Conservation (phyloP, 2,329 filamentous ascomycete genomes). For the Aspergillus ustus region DNA sequence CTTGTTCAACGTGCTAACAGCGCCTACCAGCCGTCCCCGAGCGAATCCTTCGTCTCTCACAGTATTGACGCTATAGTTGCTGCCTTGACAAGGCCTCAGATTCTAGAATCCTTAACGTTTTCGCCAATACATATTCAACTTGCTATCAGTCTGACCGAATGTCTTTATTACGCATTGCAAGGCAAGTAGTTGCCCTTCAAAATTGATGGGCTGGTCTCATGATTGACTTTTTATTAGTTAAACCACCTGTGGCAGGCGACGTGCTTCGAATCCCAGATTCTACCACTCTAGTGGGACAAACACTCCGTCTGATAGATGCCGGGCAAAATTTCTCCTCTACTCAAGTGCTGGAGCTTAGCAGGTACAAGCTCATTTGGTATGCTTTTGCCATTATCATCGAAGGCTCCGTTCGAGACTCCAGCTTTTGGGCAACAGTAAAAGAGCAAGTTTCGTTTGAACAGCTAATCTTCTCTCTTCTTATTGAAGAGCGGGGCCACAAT, state of each 20-base stretch:
- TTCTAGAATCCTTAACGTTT: slow-evolving; percentile 53
- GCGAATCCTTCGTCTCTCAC: slow-evolving; percentile 45
- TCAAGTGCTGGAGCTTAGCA: slow-evolving; percentile 23
- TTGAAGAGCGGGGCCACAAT: slow-evolving; percentile 48
- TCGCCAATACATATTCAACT: slow-evolving; percentile 56
- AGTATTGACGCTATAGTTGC: slow-evolving; percentile 61
- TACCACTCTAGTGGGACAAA: slow-evolving; percentile 37
- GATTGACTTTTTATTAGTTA: slow-evolving; percentile 27
- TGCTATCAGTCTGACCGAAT: slow-evolving; percentile 60
- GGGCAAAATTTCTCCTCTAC: slow-evolving; percentile 24
- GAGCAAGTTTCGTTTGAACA: slow-evolving; percentile 40
- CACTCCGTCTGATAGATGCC: slow-evolving; percentile 42
- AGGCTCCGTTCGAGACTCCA: slow-evolving; percentile 51
- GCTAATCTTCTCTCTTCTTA: slow-evolving; percentile 48
- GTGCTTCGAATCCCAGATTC: slow-evolving; percentile 42
- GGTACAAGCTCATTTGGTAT: slow-evolving; percentile 46
- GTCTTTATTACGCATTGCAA: slow-evolving; percentile 60
- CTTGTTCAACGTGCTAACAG: slow-evolving; percentile 18
- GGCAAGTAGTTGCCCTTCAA: slow-evolving; percentile 44
- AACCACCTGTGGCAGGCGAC: slow-evolving; percentile 30
- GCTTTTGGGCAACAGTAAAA: slow-evolving; percentile 52
- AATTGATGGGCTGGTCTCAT: background rate
- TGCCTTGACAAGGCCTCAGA: slow-evolving; percentile 63
- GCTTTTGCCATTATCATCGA: slow-evolving; percentile 56
- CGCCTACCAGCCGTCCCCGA: slow-evolving; percentile 34